A percentile compares a stretch with the other conserved stretches of the same genome.
phyloP scores from a whole-genome alignment of 768 basidiomycete species.

The Phlebiopsis gigantea region DNA sequence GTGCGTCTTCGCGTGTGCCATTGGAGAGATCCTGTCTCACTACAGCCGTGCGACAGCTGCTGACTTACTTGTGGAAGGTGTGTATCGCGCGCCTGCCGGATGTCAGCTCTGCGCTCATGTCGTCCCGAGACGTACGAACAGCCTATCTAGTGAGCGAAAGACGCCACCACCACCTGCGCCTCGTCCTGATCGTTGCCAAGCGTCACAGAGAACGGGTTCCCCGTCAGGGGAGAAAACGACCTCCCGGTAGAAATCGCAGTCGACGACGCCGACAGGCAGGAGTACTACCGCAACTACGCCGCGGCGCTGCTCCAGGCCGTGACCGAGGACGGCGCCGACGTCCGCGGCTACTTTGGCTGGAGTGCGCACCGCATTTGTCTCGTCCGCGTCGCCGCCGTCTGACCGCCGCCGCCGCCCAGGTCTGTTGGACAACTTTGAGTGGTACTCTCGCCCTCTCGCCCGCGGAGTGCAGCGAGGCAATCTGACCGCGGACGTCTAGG shows the following conservation, averaged over 20 bases:
- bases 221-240: conserved; percentile 33
- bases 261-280: conserved; percentile 34
- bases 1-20: conserved; percentile 15
- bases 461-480: neutral
- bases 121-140: conserved; percentile 28
- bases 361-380: conserved; percentile 22
- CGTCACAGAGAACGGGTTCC: conserved; percentile 43
- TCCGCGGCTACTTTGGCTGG: conserved; percentile 36
- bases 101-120: too few species aligned
- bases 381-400: neutral
- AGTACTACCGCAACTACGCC: conserved; percentile 34
- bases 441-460: conserved; percentile 18
- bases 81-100: too few species aligned
- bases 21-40: neutral
- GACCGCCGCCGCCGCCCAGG: conserved; percentile 19
- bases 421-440: conserved; percentile 41
- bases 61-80: conserved; percentile 37
- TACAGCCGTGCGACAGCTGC: conserved; percentile 17
- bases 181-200: conserved; percentile 12
- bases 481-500: conserved; percentile 13
- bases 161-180: too few species aligned
- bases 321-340: conserved; percentile 31
- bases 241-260: conserved; percentile 30
- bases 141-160: conserved; percentile 30
- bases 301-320: conserved; percentile 34